These are phyloP conservation scores for Plantago ovata DNA, from an alignment of 257 asterid species.

Conservation along the genomic window DNA sequence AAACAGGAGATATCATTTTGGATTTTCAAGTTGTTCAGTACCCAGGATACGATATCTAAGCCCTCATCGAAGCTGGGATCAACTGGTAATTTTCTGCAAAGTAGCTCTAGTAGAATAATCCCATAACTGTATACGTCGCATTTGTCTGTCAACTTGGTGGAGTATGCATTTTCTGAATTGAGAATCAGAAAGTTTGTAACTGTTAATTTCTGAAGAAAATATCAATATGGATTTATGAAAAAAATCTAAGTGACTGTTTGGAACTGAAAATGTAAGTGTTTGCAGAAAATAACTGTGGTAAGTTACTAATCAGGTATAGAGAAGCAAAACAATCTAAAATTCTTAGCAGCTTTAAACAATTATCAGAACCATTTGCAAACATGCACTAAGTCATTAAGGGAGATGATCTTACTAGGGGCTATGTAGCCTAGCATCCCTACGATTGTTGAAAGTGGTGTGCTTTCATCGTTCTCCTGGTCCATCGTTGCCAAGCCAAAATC, in stretches of 20 bases:
- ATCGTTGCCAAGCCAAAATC: slow-evolving; percentile 47
- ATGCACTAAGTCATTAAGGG: too few species aligned
- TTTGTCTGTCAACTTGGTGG: slow-evolving; percentile 43
- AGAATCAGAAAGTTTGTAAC: neutral
- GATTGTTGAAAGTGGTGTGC: slow-evolving; percentile 25
- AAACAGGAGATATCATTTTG: slow-evolving; percentile 18
- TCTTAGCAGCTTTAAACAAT: too few species aligned
- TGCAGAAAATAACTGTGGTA: too few species aligned
- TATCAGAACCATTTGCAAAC: too few species aligned
- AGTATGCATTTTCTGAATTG: slow-evolving; percentile 45
- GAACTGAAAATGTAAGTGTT: too few species aligned
- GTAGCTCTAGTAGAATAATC: slow-evolving; percentile 36
- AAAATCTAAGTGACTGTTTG: too few species aligned
- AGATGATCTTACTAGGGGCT: slow-evolving; percentile 39
- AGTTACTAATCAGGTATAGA: too few species aligned
- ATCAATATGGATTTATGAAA: too few species aligned
- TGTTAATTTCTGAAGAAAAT: slow-evolving; percentile 10
- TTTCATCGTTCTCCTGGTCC: slow-evolving; percentile 34
- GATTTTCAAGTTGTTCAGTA: slow-evolving; percentile 21
- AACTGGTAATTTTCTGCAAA: slow-evolving; percentile 46
- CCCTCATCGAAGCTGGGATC: slow-evolving; percentile 48
- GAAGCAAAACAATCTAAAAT: too few species aligned
- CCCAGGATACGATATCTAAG: slow-evolving; percentile 44
- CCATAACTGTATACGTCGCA: slow-evolving; percentile 45
- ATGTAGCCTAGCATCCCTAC: slow-evolving; percentile 53